Conservation (phyloP, 345 rosid genomes). For the Rhodomyrtus tomentosa region DNA sequence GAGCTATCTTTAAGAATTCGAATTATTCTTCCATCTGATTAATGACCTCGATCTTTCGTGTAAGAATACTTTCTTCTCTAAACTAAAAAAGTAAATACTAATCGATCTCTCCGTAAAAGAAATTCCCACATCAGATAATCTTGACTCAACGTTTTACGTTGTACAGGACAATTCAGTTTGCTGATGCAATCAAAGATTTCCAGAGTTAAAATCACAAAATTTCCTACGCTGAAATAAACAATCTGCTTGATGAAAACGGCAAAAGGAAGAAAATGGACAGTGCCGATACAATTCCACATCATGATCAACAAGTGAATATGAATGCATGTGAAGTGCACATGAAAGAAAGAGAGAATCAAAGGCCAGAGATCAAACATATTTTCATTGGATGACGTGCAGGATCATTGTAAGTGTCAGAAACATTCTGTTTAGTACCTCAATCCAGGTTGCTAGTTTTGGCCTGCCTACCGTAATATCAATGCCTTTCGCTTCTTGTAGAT, state of each 20-base stretch:
- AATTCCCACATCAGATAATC: neutral
- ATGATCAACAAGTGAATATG: neutral
- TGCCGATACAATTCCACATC: neutral
- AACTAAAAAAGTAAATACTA: neutral
- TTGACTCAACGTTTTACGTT: neutral
- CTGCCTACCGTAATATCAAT: slow-evolving; percentile 54
- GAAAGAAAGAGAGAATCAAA: neutral
- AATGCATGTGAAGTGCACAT: neutral
- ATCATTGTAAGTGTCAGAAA: neutral
- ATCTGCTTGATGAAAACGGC: neutral
- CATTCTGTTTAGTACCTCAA: slow-evolving; percentile 33
- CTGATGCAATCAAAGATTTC: neutral
- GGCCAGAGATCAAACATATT: neutral
- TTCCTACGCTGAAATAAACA: neutral
- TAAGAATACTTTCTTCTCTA: neutral
- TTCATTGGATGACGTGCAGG: neutral
- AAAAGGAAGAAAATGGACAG: neutral
- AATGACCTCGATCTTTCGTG: neutral
- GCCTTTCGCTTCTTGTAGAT: slow-evolving; percentile 38
- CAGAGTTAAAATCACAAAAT: neutral
- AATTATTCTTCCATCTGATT: neutral
- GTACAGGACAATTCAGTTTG: neutral
- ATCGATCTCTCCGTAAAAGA: neutral
- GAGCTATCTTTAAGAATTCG: neutral
- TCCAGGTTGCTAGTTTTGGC: slow-evolving; percentile 64